Base-by-base conservation (phyloP, 2,329 filamentous ascomycete genomes). In the Hymenoscyphus albidus region DNA sequence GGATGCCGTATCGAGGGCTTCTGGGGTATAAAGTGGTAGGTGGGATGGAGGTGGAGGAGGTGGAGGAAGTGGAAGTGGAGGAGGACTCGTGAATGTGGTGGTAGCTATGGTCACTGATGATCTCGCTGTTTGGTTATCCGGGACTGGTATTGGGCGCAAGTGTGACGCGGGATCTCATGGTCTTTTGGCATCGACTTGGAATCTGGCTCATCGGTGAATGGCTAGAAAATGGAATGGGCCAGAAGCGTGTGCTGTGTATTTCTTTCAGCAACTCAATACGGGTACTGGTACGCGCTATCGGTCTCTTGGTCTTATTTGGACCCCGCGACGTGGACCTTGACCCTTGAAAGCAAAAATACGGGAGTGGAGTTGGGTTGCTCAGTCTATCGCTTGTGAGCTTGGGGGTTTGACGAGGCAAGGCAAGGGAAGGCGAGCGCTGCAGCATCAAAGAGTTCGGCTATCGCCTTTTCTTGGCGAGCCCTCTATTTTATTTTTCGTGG, bases 1-100 rank as follows among this genome's bases (percentile, higher is more conserved):
- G 80, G 76, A 78, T 80, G 79, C 81, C 69, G 70, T 66, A 39
- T 27, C 32, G 22, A 10, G 44, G 40, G 32, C 22, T 62, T 22
- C 22, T 10, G 12, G 42, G 31, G 35, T 35, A 4, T 35, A 5
- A 35, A 35, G 35, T 35, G 35, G 35, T 35, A 35, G 35, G 35
- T 35, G 35, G 35, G 16, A n/a, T 54, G 27, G 42, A 27, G 58
- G n/a, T 16, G 10, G 39, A 38, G 22, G 14, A 10, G 16, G 9
- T 54, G 27, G 42, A 27, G 27, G 42, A 27, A 39, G 7, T 16
- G 10, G 39, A 38, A 40, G 35, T 38, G 4, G 38, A 40, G n/a
- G 31, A 14, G 18, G 38, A 1, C 3, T 54, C 13, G 48, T 38
- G 18, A 31, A 62, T 16, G 60, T 55, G 60, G 48, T 62, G 18